Conservation (phyloP, 2,329 filamentous ascomycete genomes). For the Aspergillus melleus region DNA sequence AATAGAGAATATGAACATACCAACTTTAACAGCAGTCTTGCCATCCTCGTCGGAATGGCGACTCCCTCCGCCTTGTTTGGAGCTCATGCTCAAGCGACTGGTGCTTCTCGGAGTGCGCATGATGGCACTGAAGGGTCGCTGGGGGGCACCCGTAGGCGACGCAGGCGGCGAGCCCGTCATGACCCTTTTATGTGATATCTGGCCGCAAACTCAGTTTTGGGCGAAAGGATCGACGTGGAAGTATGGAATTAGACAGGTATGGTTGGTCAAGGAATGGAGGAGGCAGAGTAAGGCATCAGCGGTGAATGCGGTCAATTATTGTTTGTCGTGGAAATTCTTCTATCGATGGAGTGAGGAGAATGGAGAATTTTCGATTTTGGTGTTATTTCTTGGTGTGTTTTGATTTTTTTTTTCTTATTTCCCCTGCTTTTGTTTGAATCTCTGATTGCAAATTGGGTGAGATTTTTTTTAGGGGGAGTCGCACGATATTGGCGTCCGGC, state of each 20-base stretch:
- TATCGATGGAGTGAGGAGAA: background rate
- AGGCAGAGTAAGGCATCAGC: slow-evolving; percentile 18
- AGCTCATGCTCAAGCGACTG: slow-evolving; percentile 78
- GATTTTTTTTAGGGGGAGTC: background rate
- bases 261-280: slow-evolving; percentile 14
- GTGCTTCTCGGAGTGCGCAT: slow-evolving; percentile 74
- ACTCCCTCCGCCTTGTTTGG: slow-evolving; percentile 73
- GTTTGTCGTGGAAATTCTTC: background rate
- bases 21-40: slow-evolving; percentile 93
- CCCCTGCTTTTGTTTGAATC: background rate
- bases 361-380: slow-evolving; percentile 1
- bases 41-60: slow-evolving; percentile 85
- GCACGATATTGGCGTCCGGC: slow-evolving; percentile 23
- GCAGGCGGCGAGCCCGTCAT: slow-evolving; percentile 72
- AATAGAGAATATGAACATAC: slow-evolving; percentile 57
- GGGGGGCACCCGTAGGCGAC: slow-evolving; percentile 59
- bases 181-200: slow-evolving; percentile 16
- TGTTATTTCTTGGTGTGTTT: background rate
- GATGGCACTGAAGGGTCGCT: slow-evolving; percentile 79
- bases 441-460: background rate
- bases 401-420: slow-evolving; percentile 2
- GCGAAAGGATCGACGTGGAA: slow-evolving; percentile 11
- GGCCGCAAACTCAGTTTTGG: slow-evolving; percentile 8
- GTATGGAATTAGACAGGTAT: slow-evolving; percentile 1
- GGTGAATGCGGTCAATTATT: slow-evolving; percentile 4